phyloP scores from a whole-genome alignment of 2,329 filamentous ascomycete species.

The Camptophora hylomeconis region DNA sequence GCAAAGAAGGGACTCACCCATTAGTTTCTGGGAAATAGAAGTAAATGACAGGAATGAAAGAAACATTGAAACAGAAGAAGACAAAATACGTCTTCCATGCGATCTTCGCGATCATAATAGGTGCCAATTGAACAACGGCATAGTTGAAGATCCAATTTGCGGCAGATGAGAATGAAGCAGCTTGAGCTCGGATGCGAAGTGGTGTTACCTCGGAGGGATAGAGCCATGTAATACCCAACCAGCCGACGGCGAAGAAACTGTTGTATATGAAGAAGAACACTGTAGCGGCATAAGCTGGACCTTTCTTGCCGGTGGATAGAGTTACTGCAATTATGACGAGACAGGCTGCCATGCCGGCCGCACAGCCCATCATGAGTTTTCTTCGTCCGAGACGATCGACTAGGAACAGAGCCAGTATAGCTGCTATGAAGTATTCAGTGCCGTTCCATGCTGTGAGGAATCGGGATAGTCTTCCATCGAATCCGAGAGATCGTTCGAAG shows the following conservation, averaged over 20 bases:
- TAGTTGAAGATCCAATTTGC: constrained; percentile 50
- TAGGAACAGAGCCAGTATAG: constrained; percentile 36
- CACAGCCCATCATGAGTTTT: constrained; percentile 59
- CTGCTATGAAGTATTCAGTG: constrained; percentile 41
- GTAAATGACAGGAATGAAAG: constrained; percentile 17
- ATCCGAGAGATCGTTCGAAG: constrained; percentile 29
- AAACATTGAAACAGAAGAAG: constrained; percentile 18
- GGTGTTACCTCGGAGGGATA: constrained; percentile 51
- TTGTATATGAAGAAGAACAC: constrained; percentile 49
- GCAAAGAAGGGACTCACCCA: no score
- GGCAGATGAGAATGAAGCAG: constrained; percentile 27
- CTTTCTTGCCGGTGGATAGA: constrained; percentile 27
- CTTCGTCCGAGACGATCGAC: constrained; percentile 43
- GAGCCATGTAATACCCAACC: constrained; percentile 48
- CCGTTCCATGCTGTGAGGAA: constrained; percentile 42
- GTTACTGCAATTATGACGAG: constrained; percentile 49
- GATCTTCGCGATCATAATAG: constrained; percentile 6
- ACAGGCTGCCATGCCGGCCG: constrained; percentile 47
- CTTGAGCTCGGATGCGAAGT: constrained; percentile 27
- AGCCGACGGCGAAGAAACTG: constrained; percentile 47
- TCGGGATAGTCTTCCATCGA: constrained; percentile 28
- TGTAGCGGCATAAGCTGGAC: constrained; percentile 38
- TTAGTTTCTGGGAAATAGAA: constrained; percentile 11
- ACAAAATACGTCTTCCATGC: constrained; percentile 19
- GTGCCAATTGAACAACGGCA: constrained; percentile 52